Conservation (phyloP, 2,329 filamentous ascomycete species). For the Colletotrichum tropicale region DNA sequence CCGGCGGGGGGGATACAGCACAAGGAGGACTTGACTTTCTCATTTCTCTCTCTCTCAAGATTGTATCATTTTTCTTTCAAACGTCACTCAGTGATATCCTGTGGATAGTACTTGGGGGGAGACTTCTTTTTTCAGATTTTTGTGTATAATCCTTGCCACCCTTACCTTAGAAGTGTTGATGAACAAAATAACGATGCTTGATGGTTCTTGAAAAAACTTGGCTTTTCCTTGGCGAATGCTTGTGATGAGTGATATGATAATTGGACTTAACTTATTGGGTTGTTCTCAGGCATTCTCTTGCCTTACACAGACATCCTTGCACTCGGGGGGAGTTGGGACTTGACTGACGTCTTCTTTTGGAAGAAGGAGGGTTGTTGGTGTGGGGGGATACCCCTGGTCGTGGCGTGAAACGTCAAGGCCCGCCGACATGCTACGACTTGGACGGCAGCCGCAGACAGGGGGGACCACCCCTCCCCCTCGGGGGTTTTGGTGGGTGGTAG, state of each 20-base stretch:
- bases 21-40: not conserved
- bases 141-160: not conserved
- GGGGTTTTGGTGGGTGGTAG: not conserved
- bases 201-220: slow-evolving; percentile 1
- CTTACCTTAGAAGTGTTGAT: not conserved
- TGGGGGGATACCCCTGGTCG: not conserved
- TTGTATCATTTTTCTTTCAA: not conserved
- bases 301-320: not conserved
- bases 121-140: not conserved
- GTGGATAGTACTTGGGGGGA: slow-evolving; percentile 5
- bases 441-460: not conserved
- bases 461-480: not conserved
- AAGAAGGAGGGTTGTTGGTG: not conserved
- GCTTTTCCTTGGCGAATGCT: not conserved
- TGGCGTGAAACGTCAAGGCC: not conserved
- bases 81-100: slow-evolving; percentile 13
- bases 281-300: not conserved
- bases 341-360: not conserved
- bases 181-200: slow-evolving; percentile 16
- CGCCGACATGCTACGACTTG: not conserved
- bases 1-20: not conserved
- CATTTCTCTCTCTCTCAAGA: not conserved
- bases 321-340: not conserved
- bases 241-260: not conserved
- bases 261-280: not conserved